phyloP scores from a whole-genome alignment of 768 basidiomycete species.

The Scleroderma bovista region DNA sequence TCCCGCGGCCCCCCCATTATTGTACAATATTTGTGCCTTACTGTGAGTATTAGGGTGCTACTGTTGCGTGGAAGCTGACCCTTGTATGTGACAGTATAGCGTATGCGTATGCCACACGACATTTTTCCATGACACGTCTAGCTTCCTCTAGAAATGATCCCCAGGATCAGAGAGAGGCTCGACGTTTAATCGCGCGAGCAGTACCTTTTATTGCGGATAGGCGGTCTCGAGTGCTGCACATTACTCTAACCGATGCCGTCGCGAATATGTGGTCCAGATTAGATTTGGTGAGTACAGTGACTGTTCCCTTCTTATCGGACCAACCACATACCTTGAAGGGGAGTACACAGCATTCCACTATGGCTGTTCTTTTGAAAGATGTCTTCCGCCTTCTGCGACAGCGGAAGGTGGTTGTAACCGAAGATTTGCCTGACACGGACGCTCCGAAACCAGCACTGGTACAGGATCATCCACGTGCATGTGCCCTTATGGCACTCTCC shows the following conservation, averaged over 20 bases:
- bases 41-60: conserved; percentile 41
- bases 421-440: not conserved
- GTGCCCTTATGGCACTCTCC: conserved; percentile 21
- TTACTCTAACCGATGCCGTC: conserved; percentile 45
- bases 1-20: conserved; percentile 37
- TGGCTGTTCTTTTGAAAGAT: conserved; percentile 55
- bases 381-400: conserved; percentile 48
- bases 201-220: conserved; percentile 63
- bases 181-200: conserved; percentile 42
- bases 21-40: conserved; percentile 67
- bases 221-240: conserved; percentile 49
- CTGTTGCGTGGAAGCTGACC: not conserved
- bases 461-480: conserved; percentile 11
- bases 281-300: conserved; percentile 26
- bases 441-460: not conserved
- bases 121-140: conserved; percentile 55
- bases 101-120: conserved; percentile 63
- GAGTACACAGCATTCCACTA: conserved; percentile 33
- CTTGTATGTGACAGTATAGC: conserved; percentile 42
- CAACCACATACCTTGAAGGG: conserved; percentile 24
- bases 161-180: conserved; percentile 43
- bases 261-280: conserved; percentile 65
- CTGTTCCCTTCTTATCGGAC: not conserved
- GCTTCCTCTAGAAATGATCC: conserved; percentile 34
- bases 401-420: conserved; percentile 18